Percentiles rank a stretch among this genome's conserved stretches.
Conservation (phyloP, 306 rosid species). For the Rubus parviflorus region DNA sequence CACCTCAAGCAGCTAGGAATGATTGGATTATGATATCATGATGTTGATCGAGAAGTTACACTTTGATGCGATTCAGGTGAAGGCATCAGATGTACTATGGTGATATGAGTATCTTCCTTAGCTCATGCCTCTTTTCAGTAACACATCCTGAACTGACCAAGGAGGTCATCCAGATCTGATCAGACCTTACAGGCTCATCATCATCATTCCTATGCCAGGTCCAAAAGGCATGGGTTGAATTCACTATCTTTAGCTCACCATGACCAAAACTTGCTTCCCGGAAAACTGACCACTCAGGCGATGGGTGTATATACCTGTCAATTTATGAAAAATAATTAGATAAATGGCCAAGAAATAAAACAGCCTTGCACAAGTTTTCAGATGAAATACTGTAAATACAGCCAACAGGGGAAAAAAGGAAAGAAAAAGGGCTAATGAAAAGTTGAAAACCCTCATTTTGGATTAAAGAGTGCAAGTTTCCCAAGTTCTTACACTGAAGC, state of each 20-base stretch:
- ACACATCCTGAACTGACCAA: constrained; percentile 61
- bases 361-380: neutral
- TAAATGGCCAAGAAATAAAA: neutral
- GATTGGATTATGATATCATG: neutral
- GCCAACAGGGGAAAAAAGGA: neutral
- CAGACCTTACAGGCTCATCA: constrained; percentile 83
- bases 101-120: constrained; percentile 44
- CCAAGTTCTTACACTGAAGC: neutral
- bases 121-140: constrained; percentile 47
- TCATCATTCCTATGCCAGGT: constrained; percentile 96
- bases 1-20: neutral
- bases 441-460: neutral
- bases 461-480: neutral
- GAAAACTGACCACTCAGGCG: constrained; percentile 86
- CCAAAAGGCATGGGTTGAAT: constrained; percentile 83
- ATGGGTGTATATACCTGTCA: constrained; percentile 63
- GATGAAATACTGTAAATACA: neutral
- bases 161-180: constrained; percentile 82
- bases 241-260: constrained; percentile 73
- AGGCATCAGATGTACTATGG: constrained; percentile 26
- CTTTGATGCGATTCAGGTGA: neutral
- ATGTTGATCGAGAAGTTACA: neutral
- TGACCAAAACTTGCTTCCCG: constrained; percentile 94
- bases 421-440: neutral
- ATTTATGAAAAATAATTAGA: constrained; percentile 9